A percentile compares a stretch with the other conserved stretches of the same genome.
Evolutionary conservation across 306 rosid genomes (phyloP).

Genomic region (Vigna angularis): DNA sequence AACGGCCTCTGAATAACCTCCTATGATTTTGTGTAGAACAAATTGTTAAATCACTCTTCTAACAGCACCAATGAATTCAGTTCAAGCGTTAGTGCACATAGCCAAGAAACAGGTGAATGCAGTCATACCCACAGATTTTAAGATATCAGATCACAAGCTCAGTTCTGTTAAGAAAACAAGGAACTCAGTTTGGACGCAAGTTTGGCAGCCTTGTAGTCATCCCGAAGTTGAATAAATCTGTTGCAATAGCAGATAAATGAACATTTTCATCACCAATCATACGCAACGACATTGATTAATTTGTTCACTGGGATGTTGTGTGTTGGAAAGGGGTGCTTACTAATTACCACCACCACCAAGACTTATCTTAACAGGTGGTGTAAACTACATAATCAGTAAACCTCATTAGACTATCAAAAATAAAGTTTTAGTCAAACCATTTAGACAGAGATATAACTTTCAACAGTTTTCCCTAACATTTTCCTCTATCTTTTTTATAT

Average conservation of each 20-base stretch:
- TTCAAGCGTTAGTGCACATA: slow-evolving; percentile 40
- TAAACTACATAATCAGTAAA: background rate
- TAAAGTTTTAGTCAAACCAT: background rate
- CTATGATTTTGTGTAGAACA: slow-evolving; percentile 11
- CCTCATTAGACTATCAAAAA: background rate
- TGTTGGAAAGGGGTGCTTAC: background rate
- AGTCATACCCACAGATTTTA: slow-evolving; percentile 22
- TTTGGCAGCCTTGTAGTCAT: slow-evolving; percentile 96
- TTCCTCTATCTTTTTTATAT: background rate
- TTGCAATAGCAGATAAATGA: slow-evolving; percentile 40
- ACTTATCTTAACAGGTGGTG: background rate
- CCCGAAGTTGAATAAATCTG: slow-evolving; percentile 95
- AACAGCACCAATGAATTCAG: slow-evolving; percentile 42
- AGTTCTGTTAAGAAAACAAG: slow-evolving; percentile 65
- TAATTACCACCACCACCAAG: background rate
- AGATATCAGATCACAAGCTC: slow-evolving; percentile 39
- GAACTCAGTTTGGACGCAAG: slow-evolving; percentile 89
- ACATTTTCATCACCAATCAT: slow-evolving; percentile 43
- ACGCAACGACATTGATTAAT: slow-evolving; percentile 2
- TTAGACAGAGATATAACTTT: background rate
- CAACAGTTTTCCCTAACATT: background rate
- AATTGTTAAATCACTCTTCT: slow-evolving; percentile 25
- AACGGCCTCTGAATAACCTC: slow-evolving; percentile 8
- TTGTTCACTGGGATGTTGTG: background rate
- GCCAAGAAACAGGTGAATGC: slow-evolving; percentile 36